Conservation (phyloP, 169 alveolate genomes). For the Eimeria maxima region DNA sequence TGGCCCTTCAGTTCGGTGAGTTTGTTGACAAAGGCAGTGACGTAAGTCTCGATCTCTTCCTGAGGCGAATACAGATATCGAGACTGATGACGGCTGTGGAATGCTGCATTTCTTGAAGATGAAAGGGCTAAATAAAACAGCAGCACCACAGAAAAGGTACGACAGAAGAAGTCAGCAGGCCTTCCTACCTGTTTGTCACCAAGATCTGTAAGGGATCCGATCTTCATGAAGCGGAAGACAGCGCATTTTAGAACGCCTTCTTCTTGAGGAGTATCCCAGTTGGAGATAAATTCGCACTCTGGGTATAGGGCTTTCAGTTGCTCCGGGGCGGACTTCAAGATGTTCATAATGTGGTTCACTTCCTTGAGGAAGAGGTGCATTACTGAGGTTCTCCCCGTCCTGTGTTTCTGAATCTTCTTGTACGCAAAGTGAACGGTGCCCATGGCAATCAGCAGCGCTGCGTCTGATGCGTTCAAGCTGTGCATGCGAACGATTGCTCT, state of each 20-base stretch:
- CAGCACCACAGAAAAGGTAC: neutral
- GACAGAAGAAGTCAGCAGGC: neutral
- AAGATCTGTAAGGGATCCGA: conserved; percentile 35
- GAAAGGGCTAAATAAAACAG: neutral
- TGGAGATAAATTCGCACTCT: conserved; percentile 50
- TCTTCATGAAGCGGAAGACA: conserved; percentile 64
- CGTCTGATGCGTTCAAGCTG: conserved; percentile 58
- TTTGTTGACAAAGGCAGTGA: conserved; percentile 36
- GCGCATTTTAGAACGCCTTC: conserved; percentile 71
- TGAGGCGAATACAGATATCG: neutral
- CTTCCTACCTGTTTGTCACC: conserved; percentile 29
- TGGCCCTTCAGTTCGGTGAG: conserved; percentile 25
- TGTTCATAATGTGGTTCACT: conserved; percentile 51
- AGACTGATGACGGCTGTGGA: too few relatives aligned
- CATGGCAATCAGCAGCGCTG: conserved; percentile 54
- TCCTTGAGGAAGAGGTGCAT: conserved; percentile 72
- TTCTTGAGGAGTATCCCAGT: neutral
- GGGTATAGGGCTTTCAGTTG: neutral
- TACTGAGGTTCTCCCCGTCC: conserved; percentile 68
- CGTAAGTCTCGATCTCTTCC: conserved; percentile 51
- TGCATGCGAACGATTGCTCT: conserved; percentile 62
- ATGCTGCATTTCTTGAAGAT: neutral
- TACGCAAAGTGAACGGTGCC: conserved; percentile 74
- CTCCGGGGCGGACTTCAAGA: neutral
- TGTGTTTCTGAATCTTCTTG: conserved; percentile 66